Conservation (phyloP, 345 rosid genomes). For the Corymbia maculata region DNA sequence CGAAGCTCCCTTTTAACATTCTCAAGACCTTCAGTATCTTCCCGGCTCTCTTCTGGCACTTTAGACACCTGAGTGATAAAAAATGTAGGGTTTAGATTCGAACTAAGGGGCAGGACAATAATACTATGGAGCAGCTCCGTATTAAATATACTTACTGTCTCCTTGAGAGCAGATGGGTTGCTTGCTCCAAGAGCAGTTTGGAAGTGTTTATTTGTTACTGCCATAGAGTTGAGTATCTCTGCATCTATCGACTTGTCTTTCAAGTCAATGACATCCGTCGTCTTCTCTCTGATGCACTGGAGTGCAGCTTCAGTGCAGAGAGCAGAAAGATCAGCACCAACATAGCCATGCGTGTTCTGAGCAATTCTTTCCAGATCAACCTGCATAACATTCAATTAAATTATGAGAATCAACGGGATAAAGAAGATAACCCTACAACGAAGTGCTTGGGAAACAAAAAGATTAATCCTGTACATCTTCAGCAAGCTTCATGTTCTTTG, state of each 20-base stretch:
- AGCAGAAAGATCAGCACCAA: constrained; percentile 98
- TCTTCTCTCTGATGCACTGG: constrained; percentile 95
- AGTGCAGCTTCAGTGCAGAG: constrained; percentile 95
- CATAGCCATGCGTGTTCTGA: constrained; percentile 90
- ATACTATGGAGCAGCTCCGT: neutral
- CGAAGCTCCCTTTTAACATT: constrained; percentile 89
- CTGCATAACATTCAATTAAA: constrained; percentile 16
- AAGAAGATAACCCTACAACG: neutral
- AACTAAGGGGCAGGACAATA: neutral
- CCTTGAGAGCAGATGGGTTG: constrained; percentile 10
- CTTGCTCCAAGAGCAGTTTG: constrained; percentile 38
- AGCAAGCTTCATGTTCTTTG: constrained; percentile 93
- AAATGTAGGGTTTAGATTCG: neutral
- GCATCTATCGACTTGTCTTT: constrained; percentile 94
- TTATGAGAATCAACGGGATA: neutral
- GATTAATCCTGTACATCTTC: constrained; percentile 47
- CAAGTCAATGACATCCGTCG: constrained; percentile 91
- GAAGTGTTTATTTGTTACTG: constrained; percentile 91
- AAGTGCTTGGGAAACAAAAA: neutral
- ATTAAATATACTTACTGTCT: constrained; percentile 1
- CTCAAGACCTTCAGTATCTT: constrained; percentile 89
- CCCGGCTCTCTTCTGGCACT: constrained; percentile 83
- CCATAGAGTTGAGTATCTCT: constrained; percentile 86
- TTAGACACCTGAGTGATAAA: constrained; percentile 53
- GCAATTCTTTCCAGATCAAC: constrained; percentile 85